Base-by-base conservation (phyloP, 176 grass and related monocot genomes). In the Eragrostis nindensis region DNA sequence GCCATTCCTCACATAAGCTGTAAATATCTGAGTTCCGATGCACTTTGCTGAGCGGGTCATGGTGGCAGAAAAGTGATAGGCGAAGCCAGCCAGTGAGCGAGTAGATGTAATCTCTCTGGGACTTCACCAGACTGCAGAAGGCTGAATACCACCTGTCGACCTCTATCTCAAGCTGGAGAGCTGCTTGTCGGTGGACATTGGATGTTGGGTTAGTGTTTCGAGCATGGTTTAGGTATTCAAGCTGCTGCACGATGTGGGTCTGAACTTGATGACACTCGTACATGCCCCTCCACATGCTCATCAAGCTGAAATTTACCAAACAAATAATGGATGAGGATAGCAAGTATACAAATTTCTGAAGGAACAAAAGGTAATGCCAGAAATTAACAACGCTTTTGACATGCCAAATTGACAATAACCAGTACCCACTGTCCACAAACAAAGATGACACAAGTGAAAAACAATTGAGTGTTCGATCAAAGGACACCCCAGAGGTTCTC, bases 261-360 rank as follows among this genome's bases (percentile, higher is more conserved):
- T 99, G 96, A 44, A 99, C 92, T 70, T 99, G 96, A 76, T 99
- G 96, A 39, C 96, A 99, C 86, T 99, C 92, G 2, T 99, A 95
- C 96, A 99, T 99, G 85, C 92, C 90, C 72, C 96, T 95, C 96
- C 96, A 99, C 96, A 99, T 99, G 75, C 86, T 83, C 84, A 92
- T 99, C 78, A 95, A 90, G 17, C 96, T 99, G 90, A 22, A 83
- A 53, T 85, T 88, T 24, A 77, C 72, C 57, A 83, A 76, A 68
- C 29, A 15, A 79, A 83, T 52, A 11, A 77, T 43, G 1, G 17
- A 70, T 83, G 57, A 82, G 69, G 79, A 91, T 55, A 52, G 24
- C 17, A 39, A 53, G 69, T 54, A 63, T 21, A 32, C 36, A 80
- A 57, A 10, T 27, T 65, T 17, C 57, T 70, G 29, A 76, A 80